phyloP scores from a whole-genome alignment of 2,329 filamentous ascomycete genomes.

The Nemania bipapillata region DNA sequence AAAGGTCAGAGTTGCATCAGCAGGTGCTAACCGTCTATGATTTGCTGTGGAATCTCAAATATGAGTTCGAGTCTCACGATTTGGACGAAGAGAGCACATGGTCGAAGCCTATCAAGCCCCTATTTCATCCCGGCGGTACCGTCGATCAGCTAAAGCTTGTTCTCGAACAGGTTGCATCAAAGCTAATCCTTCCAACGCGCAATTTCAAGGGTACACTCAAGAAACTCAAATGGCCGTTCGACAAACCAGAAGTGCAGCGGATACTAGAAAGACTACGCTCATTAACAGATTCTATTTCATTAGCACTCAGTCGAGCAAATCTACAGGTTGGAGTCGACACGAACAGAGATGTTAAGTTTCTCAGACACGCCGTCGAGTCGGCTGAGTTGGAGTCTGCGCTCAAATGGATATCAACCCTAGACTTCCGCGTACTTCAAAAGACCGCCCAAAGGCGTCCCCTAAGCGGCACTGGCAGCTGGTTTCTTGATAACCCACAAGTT shows the following conservation, averaged over 20 bases:
- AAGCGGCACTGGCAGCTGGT: constrained; percentile 12
- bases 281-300: not conserved
- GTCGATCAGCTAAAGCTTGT: constrained; percentile 8
- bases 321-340: constrained; percentile 6
- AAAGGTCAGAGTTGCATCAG: not conserved
- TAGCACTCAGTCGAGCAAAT: not conserved
- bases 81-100: not conserved
- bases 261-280: not conserved
- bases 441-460: not conserved
- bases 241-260: constrained; percentile 2
- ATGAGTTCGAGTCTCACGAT: not conserved
- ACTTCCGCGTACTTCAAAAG: constrained; percentile 1
- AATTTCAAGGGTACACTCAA: not conserved
- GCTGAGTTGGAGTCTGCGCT: constrained; percentile 5
- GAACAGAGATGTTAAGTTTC: not conserved
- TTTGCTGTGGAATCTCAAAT: too few relatives aligned
- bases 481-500: constrained; percentile 14
- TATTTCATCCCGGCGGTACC: not conserved
- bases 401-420: constrained; percentile 12
- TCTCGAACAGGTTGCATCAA: constrained; percentile 12
- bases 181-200: not conserved
- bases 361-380: constrained; percentile 1
- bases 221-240: not conserved
- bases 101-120: not conserved
- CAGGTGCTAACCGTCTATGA: not conserved